These are phyloP conservation scores for Venturia pyrina DNA, from an alignment of 2,329 filamentous ascomycete genomes.

Conservation along the genomic window DNA sequence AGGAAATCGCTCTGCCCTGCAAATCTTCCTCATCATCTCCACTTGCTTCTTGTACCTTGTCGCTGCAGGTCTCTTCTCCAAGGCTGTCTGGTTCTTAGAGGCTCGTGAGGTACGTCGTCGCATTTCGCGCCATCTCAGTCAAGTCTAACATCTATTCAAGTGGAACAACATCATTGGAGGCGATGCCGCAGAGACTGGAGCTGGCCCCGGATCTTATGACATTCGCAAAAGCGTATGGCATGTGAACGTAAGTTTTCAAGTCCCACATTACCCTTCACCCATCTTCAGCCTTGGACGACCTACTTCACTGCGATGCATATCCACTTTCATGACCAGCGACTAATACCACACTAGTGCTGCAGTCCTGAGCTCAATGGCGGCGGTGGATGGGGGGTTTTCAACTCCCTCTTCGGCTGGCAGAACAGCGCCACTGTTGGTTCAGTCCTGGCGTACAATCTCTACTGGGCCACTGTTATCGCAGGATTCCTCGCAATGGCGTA, in stretches of 20 bases:
- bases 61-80: constrained; percentile 71
- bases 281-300: not conserved
- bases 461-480: constrained; percentile 66
- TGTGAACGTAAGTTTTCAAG: constrained; percentile 51
- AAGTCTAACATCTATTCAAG: constrained; percentile 18
- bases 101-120: constrained; percentile 36
- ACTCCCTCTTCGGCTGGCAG: constrained; percentile 75
- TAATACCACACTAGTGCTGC: constrained; percentile 50
- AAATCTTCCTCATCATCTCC: constrained; percentile 70
- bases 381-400: constrained; percentile 79
- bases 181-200: constrained; percentile 51
- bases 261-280: too few relatives aligned
- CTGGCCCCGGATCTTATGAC: constrained; percentile 68
- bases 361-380: constrained; percentile 62
- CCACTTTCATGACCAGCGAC: not conserved
- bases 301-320: not conserved
- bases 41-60: constrained; percentile 80
- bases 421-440: constrained; percentile 84
- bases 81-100: constrained; percentile 66
- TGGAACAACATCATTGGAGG: constrained; percentile 59
- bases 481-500: constrained; percentile 57
- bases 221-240: constrained; percentile 74
- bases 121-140: constrained; percentile 4
- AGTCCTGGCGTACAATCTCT: constrained; percentile 77
- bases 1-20: constrained; percentile 55